Evolutionary conservation across 495 filamentous ascomycete genomes (phyloP).

Genomic region (Tricharina praecox): DNA sequence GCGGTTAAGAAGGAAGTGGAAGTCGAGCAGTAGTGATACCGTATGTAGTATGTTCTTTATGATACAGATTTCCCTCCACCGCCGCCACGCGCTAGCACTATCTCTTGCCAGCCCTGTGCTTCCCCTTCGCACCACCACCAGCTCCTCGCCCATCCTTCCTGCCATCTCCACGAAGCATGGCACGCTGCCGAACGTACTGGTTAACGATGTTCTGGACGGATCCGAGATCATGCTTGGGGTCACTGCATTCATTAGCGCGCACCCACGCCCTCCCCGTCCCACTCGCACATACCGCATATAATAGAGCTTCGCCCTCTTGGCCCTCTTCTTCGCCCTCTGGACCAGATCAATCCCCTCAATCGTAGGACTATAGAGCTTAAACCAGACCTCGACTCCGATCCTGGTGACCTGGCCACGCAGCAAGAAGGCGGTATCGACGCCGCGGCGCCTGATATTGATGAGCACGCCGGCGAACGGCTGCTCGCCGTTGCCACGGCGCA

Average conservation of each 20-base stretch:
- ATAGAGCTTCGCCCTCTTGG: conserved; percentile 73
- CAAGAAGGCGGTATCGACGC: conserved; percentile 71
- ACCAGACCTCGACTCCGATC: conserved; percentile 93
- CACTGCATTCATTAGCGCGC: conserved; percentile 25
- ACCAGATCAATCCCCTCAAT: conserved; percentile 87
- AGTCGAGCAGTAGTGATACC: too few relatives aligned
- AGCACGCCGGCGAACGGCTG: conserved; percentile 81
- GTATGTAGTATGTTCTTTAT: too few relatives aligned
- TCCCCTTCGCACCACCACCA: too few relatives aligned
- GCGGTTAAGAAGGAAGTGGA: too few relatives aligned
- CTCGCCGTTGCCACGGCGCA: conserved; percentile 50
- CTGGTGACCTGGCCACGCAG: conserved; percentile 66
- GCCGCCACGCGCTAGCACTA: too few relatives aligned
- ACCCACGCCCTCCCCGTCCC: conserved; percentile 30
- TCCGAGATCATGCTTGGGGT: conserved; percentile 51
- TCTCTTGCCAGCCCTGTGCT: too few relatives aligned
- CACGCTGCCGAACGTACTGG: conserved; percentile 40
- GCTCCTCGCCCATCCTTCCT: too few relatives aligned
- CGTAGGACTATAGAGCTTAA: conserved; percentile 79
- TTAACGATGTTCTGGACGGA: conserved; percentile 54
- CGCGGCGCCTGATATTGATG: conserved; percentile 64
- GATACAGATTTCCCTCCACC: too few relatives aligned
- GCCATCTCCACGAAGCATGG: conserved; percentile 5
- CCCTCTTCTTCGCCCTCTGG: conserved; percentile 64
- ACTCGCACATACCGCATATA: conserved; percentile 61